These are phyloP conservation scores for Backusella australiensis DNA, from an alignment of 192 early-diverging fungal genomes.

Conservation along the genomic window DNA sequence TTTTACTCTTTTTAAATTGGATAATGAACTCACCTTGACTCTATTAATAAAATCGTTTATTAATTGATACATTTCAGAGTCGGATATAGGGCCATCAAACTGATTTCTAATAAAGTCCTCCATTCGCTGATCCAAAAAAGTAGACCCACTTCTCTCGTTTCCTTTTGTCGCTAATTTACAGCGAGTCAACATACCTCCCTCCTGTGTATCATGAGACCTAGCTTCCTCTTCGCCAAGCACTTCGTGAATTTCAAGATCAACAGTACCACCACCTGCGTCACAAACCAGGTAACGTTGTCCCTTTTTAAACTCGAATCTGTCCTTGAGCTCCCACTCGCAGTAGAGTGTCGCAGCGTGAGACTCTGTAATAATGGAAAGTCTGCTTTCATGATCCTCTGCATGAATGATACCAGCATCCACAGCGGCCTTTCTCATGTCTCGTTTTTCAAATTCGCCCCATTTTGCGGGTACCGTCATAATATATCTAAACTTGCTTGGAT, in stretches of 20 bases:
- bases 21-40: constrained; percentile 23
- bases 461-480: constrained; percentile 50
- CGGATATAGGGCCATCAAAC: constrained; percentile 23
- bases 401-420: constrained; percentile 38
- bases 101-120: constrained; percentile 34
- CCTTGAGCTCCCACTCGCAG: constrained; percentile 37
- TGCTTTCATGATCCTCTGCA: constrained; percentile 34
- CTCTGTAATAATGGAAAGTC: constrained; percentile 42
- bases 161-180: constrained; percentile 40
- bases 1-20: no score
- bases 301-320: constrained; percentile 29
- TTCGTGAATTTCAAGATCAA: constrained; percentile 33
- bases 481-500: constrained; percentile 39
- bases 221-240: background rate
- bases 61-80: constrained; percentile 14
- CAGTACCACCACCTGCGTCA: constrained; percentile 46
- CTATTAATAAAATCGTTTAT: constrained; percentile 37
- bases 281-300: constrained; percentile 46
- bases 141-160: constrained; percentile 39
- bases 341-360: constrained; percentile 41
- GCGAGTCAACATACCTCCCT: constrained; percentile 22
- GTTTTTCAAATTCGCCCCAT: constrained; percentile 39
- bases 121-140: constrained; percentile 41
- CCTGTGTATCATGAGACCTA: background rate
- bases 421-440: constrained; percentile 39